Evolutionary conservation across 1,284 basidiomycete species (phyloP).

Genomic region (Cutaneotrichosporon mucoides): DNA sequence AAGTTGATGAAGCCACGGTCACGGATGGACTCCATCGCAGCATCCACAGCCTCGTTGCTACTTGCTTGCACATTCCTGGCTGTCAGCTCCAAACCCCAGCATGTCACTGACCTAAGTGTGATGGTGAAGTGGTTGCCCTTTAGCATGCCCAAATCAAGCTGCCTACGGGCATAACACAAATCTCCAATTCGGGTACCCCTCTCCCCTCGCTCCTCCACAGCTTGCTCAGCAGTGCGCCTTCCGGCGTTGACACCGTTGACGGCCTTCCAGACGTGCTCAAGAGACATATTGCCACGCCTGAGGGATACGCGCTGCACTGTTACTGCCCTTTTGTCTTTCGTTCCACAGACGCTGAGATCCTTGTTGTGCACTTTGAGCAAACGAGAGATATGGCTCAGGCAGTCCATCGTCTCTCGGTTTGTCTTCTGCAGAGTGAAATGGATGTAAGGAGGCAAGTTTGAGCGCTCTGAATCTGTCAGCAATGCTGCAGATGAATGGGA

Average conservation of each 20-base stretch:
- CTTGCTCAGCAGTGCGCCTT: conserved; percentile 59
- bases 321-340: conserved; percentile 96
- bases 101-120: conserved; percentile 68
- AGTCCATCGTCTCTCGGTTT: conserved; percentile 96
- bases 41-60: conserved; percentile 65
- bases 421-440: conserved; percentile 97
- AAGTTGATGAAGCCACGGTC: conserved; percentile 94
- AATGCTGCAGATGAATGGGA: too few relatives aligned
- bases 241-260: conserved; percentile 62
- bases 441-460: conserved; percentile 65
- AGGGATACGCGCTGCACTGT: conserved; percentile 90
- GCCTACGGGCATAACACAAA: conserved; percentile 72
- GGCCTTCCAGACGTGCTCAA: conserved; percentile 78
- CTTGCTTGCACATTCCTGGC: conserved; percentile 74
- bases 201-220: conserved; percentile 70
- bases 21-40: conserved; percentile 75
- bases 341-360: conserved; percentile 86
- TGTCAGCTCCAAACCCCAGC: neutral
- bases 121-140: conserved; percentile 96
- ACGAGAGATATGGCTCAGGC: conserved; percentile 72
- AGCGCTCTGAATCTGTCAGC: neutral
- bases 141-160: conserved; percentile 86
- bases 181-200: conserved; percentile 86
- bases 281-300: conserved; percentile 69
- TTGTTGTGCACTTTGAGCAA: conserved; percentile 68